These are phyloP conservation scores for Penicillium dipodomyicola DNA, from an alignment of 495 filamentous ascomycete species.

Conservation along the genomic window DNA sequence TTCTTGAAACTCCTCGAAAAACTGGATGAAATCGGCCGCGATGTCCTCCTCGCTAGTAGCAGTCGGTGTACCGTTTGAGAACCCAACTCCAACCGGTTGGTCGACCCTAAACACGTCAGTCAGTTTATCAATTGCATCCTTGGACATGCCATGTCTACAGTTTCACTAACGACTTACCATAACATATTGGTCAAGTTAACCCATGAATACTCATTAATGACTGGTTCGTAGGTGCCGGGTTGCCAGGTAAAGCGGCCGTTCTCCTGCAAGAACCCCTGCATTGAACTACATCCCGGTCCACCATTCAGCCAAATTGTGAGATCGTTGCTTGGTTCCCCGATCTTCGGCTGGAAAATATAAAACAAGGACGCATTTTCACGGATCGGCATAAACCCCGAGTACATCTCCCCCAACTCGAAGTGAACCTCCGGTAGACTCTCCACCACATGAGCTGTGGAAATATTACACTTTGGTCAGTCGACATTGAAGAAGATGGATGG, in stretches of 20 bases:
- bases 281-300: conserved; percentile 8
- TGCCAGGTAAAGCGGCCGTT: conserved; percentile 5
- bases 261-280: conserved; percentile 6
- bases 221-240: conserved; percentile 4
- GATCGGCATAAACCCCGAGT: conserved; percentile 1
- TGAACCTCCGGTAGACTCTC: conserved; percentile 50
- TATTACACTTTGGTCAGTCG: not conserved
- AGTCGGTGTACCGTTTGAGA: conserved; percentile 1
- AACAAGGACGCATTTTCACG: conserved; percentile 2
- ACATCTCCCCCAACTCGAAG: conserved; percentile 69
- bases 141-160: not conserved
- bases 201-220: conserved; percentile 8
- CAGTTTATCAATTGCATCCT: not conserved
- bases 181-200: conserved; percentile 10
- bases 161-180: conserved; percentile 1
- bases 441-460: conserved; percentile 2
- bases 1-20: conserved; percentile 2
- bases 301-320: conserved; percentile 6
- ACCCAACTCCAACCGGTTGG: conserved; percentile 7
- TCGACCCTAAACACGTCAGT: not conserved
- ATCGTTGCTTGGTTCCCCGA: conserved; percentile 3
- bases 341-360: conserved; percentile 6
- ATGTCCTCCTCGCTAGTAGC: conserved; percentile 3
- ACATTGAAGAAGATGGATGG: not conserved
- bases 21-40: conserved; percentile 2